A percentile compares a stretch with the other conserved stretches of the same genome.
These are phyloP conservation scores for Pseudocercospora musae DNA, from an alignment of 2,329 filamentous ascomycete species.

Conservation along the genomic window DNA sequence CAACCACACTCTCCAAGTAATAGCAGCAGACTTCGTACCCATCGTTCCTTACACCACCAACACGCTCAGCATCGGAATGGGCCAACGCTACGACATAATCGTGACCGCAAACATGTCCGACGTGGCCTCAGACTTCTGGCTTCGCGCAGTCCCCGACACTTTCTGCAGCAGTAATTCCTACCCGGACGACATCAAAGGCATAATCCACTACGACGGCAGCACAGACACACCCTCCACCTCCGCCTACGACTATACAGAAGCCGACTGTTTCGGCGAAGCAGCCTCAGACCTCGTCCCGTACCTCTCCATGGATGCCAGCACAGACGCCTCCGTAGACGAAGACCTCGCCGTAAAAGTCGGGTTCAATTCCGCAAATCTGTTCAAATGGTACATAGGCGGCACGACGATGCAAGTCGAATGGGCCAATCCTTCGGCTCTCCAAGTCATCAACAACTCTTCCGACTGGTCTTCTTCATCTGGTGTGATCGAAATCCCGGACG, in stretches of 20 bases:
- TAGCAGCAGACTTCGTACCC: slow-evolving; percentile 44
- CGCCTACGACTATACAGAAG: slow-evolving; percentile 33
- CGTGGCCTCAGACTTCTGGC: slow-evolving; percentile 33
- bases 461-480: slow-evolving; percentile 35
- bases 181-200: slow-evolving; percentile 29
- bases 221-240: slow-evolving; percentile 34
- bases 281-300: slow-evolving; percentile 35
- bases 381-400: slow-evolving; percentile 41
- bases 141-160: slow-evolving; percentile 39
- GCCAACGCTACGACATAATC: slow-evolving; percentile 37
- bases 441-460: slow-evolving; percentile 35
- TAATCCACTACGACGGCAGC: slow-evolving; percentile 38
- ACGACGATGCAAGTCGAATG: slow-evolving; percentile 41
- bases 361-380: slow-evolving; percentile 33
- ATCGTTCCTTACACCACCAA: slow-evolving; percentile 41
- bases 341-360: slow-evolving; percentile 30
- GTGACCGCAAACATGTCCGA: slow-evolving; percentile 32
- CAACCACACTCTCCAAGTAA: slow-evolving; percentile 43
- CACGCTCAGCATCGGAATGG: slow-evolving; percentile 38
- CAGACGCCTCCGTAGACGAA: slow-evolving; percentile 8
- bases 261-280: slow-evolving; percentile 39
- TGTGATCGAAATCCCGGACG: slow-evolving; percentile 33
- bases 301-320: slow-evolving; percentile 24
- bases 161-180: slow-evolving; percentile 40
- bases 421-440: slow-evolving; percentile 39